phyloP scores from a whole-genome alignment of 352 stramenopile genomes.

The Peronospora belbahrii region DNA sequence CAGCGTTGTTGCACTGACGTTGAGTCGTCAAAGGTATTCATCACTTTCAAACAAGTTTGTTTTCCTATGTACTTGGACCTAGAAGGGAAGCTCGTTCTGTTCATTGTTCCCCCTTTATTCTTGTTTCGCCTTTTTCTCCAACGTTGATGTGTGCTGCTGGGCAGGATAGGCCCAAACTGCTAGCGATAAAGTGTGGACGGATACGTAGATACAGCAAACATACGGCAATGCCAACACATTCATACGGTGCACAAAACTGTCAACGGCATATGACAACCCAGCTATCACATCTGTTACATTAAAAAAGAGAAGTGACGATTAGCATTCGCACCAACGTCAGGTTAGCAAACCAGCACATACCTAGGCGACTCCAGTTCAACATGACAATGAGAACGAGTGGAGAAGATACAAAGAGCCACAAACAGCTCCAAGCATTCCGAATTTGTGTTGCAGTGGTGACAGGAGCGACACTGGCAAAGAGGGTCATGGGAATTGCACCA shows the following conservation, averaged over 20 bases:
- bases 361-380: constrained; percentile 17
- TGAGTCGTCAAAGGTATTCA: too few relatives aligned
- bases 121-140: constrained; percentile 18
- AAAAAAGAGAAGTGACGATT: constrained; percentile 2
- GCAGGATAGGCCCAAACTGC: constrained; percentile 34
- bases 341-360: constrained; percentile 20
- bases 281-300: constrained; percentile 15
- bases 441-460: constrained; percentile 7
- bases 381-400: constrained; percentile 33
- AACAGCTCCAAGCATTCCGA: constrained; percentile 23
- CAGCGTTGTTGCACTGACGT: too few relatives aligned
- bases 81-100: too few relatives aligned
- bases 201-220: constrained; percentile 57
- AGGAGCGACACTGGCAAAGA: constrained; percentile 52
- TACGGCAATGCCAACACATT: constrained; percentile 65
- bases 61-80: too few relatives aligned
- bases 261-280: constrained; percentile 29
- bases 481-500: constrained; percentile 48
- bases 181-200: constrained; percentile 57
- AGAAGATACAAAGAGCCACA: constrained; percentile 55
- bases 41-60: too few relatives aligned
- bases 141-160: neutral
- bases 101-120: too few relatives aligned
- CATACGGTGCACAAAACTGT: constrained; percentile 39
- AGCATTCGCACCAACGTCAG: neutral